Base-by-base conservation (phyloP, 2,329 filamentous ascomycete species). In the Chaetomium strumarium region DNA sequence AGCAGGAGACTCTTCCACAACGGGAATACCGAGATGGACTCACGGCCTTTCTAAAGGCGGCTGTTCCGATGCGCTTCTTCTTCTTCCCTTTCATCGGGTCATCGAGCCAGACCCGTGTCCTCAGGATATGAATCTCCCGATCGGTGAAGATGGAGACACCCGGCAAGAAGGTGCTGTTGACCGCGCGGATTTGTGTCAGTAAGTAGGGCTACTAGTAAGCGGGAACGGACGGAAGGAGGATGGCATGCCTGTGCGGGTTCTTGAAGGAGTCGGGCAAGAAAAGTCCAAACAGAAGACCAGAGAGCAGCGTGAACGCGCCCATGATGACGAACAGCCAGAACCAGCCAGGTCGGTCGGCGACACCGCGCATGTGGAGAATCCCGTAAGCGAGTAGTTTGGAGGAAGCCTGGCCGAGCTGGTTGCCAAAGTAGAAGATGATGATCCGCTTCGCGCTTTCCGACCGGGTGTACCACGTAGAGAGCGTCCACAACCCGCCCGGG, bases 271-370 rank as follows among this genome's bases (percentile, higher is more conserved):
- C 72, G 2, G 74, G 73, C 19, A 77, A 66, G 46, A 66, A 70
- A 46, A 71, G 68, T 4, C 73, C 71, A 3, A 74, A 64, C 20
- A 76, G 53, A 51, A 73, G 61, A 30, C 73, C 72, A 24, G 65
- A 65, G 12, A 70, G 51, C 11, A 79, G 62, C n/a, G 76, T 80
- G 56, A 81, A 79, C 13, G 67, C 61, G 0, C 77, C 78, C 69
- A 79, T 78, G 29, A 80, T 64, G 11, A 67, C 62, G 57, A 80
- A 81, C 1, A 81, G 67, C 78, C 78, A 81, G 58, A 76, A 75
- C 78, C 78, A 81, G n/a, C 78, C 78, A 0, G 73, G 61, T 49
- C 74, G 66, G 7, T 72, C 74, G 1, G 66, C 69, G 1, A 73
- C 68, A 1, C 75, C 77, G 7, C 70, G 64, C 67, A 81, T 72